Evolutionary conservation across 2,329 filamentous ascomycete species (phyloP).

Genomic region (Monosporascus cannonballus): DNA sequence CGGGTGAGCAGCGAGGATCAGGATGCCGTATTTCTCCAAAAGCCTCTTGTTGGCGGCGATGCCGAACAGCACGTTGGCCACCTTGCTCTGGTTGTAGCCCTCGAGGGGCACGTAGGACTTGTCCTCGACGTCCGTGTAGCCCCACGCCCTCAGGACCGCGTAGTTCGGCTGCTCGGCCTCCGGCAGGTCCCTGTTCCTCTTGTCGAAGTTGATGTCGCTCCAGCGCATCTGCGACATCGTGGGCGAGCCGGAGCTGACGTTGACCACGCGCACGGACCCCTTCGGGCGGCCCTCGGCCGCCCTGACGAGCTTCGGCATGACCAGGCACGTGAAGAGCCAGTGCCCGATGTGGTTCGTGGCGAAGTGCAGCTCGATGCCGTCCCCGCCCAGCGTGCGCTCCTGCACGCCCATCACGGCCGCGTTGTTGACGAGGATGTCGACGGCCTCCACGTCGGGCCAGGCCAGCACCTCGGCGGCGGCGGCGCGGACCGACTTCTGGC

Average conservation of each 20-base stretch:
- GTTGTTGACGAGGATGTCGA: conserved; percentile 40
- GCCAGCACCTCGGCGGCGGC: conserved; percentile 28
- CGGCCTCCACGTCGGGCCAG: conserved; percentile 25
- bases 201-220: conserved; percentile 30
- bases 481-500: conserved; percentile 28
- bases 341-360: conserved; percentile 40
- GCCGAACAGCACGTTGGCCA: conserved; percentile 28
- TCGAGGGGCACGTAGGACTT: conserved; percentile 25
- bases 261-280: conserved; percentile 31
- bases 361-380: conserved; percentile 39
- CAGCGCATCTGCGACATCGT: conserved; percentile 21
- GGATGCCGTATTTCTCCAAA: conserved; percentile 27
- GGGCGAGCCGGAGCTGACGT: conserved; percentile 29
- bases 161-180: conserved; percentile 24
- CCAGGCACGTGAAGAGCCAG: conserved; percentile 39
- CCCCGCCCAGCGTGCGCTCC: conserved; percentile 27
- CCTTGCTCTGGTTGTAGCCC: conserved; percentile 29
- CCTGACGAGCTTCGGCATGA: conserved; percentile 36
- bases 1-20: conserved; percentile 26
- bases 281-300: conserved; percentile 17
- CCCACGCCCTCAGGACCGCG: conserved; percentile 15
- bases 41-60: conserved; percentile 20
- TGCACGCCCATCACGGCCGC: conserved; percentile 35
- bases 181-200: conserved; percentile 26
- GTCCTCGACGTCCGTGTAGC: conserved; percentile 14